Evolutionary conservation across 2,329 filamentous ascomycete genomes (phyloP), one percentile per base, ranked within the genome.

Genomic region (Tothia fuscella): DNA sequence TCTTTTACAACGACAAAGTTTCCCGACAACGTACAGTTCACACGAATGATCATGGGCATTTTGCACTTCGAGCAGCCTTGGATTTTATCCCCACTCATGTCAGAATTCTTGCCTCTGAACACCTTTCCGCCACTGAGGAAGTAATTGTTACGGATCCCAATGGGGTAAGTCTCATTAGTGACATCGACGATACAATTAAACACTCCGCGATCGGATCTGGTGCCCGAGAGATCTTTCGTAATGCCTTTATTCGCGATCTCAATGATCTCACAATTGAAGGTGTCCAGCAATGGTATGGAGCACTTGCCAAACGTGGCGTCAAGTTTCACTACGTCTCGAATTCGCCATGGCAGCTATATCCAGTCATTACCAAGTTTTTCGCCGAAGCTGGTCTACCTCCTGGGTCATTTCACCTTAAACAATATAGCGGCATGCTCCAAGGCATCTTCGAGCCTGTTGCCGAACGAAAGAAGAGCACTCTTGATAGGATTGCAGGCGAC

Each of bases 301-400:
- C 70, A 16, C 71, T 98, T 62, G 72, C 82, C 29, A 69, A 78
- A 16, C 76, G 89, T 64, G 87, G 88, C 14, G 89, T 96, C 19
- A 76, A 79, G 51, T 73, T 98, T 40, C 93, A 98, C 57, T 98
- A 98, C 59, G 93, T 94, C 49, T 98, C 91, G n/a, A 98, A 98
- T 61, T 93, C 89, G 38, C 91, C 91, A 1, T 98, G 93, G 93
- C 93, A 98, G 58, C 71, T 98, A 5, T 98, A 85, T 52, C 91
- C 91, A 0, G 77, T 96, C 2, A 66, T 98, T 9, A 81, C 84
- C 4, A 85, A 76, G 41, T 98, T 82, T 57, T 93, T 96, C 58
- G 77, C 79, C 49, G 63, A 81, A 30, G 82, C 83, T 5, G 82
- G 82, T 1, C 65, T 98, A 1, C 91, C 91, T 0, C 75, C 75